Percentiles rank a stretch among this genome's conserved stretches.
These are phyloP conservation scores for Fusarium vanettenii DNA, from an alignment of 2,329 filamentous ascomycete species.

Conservation along the genomic window DNA sequence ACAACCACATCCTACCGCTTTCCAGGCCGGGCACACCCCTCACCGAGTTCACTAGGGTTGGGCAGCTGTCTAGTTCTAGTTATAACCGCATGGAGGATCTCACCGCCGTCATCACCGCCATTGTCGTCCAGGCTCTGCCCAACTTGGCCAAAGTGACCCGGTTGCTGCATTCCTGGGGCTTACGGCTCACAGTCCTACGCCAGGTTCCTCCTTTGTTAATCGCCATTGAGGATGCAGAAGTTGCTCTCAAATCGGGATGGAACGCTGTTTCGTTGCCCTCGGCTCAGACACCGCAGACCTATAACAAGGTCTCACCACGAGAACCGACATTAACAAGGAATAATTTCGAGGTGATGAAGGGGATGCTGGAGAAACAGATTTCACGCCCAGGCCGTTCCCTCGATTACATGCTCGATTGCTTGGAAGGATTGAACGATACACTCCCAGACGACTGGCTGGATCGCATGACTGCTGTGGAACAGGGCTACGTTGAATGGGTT, in stretches of 20 bases:
- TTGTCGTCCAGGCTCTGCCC: slow-evolving; percentile 88
- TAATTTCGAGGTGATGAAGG: slow-evolving; percentile 69
- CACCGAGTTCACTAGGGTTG: slow-evolving; percentile 44
- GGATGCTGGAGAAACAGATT: slow-evolving; percentile 75
- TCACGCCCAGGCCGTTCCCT: slow-evolving; percentile 76
- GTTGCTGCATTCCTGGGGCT: slow-evolving; percentile 81
- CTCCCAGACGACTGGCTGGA: slow-evolving; percentile 91
- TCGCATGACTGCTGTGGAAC: slow-evolving; percentile 82
- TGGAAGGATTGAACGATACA: slow-evolving; percentile 87
- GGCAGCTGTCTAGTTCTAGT: slow-evolving; percentile 60
- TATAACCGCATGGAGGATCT: slow-evolving; percentile 87
- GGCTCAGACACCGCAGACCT: slow-evolving; percentile 31
- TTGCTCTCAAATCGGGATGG: slow-evolving; percentile 75
- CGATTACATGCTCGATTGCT: slow-evolving; percentile 85
- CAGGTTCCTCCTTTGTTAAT: slow-evolving; percentile 76
- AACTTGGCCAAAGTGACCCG: slow-evolving; percentile 79
- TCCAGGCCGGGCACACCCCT: slow-evolving; percentile 53
- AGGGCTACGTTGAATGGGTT: slow-evolving; percentile 83
- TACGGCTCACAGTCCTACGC: slow-evolving; percentile 79
- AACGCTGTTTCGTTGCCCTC: slow-evolving; percentile 61
- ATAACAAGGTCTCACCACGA: slow-evolving; percentile 25
- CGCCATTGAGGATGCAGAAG: slow-evolving; percentile 74
- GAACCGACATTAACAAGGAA: slow-evolving; percentile 52
- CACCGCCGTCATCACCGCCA: slow-evolving; percentile 89
- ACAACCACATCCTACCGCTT: slow-evolving; percentile 77